Evolutionary conservation across 1,139 yeast species (phyloP).

Genomic region (Yamadazyma dushanensis): DNA sequence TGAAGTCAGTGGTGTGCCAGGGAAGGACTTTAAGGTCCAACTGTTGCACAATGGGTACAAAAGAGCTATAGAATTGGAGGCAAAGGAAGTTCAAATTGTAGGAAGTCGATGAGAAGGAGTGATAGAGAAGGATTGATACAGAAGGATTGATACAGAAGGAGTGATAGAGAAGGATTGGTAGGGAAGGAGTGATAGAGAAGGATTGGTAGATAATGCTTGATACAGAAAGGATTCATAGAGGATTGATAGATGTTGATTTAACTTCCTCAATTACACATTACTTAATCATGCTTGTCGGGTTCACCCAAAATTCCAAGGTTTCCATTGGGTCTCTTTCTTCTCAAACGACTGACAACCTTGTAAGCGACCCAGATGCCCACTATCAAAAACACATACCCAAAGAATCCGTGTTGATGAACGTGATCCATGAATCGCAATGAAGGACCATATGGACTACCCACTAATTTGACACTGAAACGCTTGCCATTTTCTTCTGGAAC

Average conservation of each 20-base stretch:
- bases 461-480: conserved; percentile 21
- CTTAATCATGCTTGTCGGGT: conserved; percentile 6
- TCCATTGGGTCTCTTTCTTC: conserved; percentile 5
- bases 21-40: conserved; percentile 26
- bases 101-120: neutral
- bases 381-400: conserved; percentile 38
- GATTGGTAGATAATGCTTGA: too few relatives aligned
- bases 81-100: conserved; percentile 30
- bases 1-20: conserved; percentile 45
- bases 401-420: conserved; percentile 44
- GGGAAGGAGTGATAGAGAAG: too few relatives aligned
- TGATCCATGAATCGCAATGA: conserved; percentile 41
- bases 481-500: conserved; percentile 14
- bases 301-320: conserved; percentile 2
- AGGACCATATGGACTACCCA: conserved; percentile 46
- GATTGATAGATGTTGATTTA: too few relatives aligned
- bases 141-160: too few relatives aligned
- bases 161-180: too few relatives aligned
- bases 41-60: conserved; percentile 43
- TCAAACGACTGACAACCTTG: conserved; percentile 7
- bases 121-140: too few relatives aligned
- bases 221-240: too few relatives aligned
- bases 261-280: too few relatives aligned
- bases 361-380: conserved; percentile 11
- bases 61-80: conserved; percentile 40